Evolutionary conservation across 192 early-diverging fungal species (phyloP).

Genomic region (Backusella macrospora): DNA sequence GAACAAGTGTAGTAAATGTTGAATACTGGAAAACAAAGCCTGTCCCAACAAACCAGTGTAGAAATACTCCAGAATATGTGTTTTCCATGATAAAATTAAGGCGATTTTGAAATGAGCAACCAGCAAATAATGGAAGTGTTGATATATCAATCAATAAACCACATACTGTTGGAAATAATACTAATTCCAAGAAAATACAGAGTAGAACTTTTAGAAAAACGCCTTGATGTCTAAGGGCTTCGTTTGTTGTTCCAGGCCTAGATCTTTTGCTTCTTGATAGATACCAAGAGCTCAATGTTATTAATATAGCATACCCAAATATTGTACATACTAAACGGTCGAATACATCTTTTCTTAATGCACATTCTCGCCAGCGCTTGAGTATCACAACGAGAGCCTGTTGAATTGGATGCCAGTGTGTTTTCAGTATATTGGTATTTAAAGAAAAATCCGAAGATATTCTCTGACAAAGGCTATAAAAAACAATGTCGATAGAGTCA

Average conservation of each 20-base stretch:
- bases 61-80: conserved; percentile 66
- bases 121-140: conserved; percentile 74
- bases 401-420: neutral
- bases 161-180: conserved; percentile 85
- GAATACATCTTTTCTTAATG: conserved; percentile 48
- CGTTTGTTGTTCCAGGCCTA: conserved; percentile 39
- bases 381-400: neutral
- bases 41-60: conserved; percentile 95
- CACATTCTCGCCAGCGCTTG: conserved; percentile 46
- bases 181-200: conserved; percentile 87
- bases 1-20: conserved; percentile 72
- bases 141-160: conserved; percentile 84
- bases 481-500: neutral
- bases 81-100: conserved; percentile 54
- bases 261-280: conserved; percentile 48
- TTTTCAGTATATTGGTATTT: neutral
- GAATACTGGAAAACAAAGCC: conserved; percentile 94
- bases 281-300: conserved; percentile 54
- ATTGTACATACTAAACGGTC: conserved; percentile 61
- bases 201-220: conserved; percentile 73
- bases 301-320: conserved; percentile 62
- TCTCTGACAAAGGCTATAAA: neutral
- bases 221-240: conserved; percentile 52
- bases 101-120: conserved; percentile 52
- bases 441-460: neutral